Conservation (phyloP, 202 grass and related monocot species). For the Schoenoplectus triqueter region DNA sequence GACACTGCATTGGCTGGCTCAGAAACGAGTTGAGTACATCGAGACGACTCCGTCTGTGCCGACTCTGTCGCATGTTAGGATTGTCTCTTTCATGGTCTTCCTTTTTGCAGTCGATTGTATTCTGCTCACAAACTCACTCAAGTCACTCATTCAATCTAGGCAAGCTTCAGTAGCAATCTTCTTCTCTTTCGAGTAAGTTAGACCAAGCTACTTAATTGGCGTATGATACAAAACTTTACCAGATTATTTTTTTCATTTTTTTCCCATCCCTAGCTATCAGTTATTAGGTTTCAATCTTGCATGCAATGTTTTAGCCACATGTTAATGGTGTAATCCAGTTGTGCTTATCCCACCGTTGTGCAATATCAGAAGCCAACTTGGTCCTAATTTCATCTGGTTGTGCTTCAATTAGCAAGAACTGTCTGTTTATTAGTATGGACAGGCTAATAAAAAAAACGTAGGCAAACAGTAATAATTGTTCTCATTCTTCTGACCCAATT, state of each 20-base stretch:
- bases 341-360: neutral
- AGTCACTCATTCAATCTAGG: constrained; percentile 59
- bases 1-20: constrained; percentile 66
- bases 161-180: constrained; percentile 83
- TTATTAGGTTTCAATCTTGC: constrained; percentile 8
- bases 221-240: neutral
- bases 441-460: neutral
- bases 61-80: constrained; percentile 64
- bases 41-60: constrained; percentile 91
- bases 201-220: neutral
- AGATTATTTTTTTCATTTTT: neutral
- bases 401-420: neutral
- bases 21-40: constrained; percentile 84
- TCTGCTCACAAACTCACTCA: constrained; percentile 68
- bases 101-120: constrained; percentile 67
- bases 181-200: constrained; percentile 96
- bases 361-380: neutral
- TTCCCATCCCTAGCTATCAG: neutral
- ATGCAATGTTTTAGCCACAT: neutral
- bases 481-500: neutral
- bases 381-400: constrained; percentile 3
- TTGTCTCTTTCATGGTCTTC: constrained; percentile 84
- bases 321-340: too few species aligned
- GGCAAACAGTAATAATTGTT: neutral
- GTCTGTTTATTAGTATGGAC: neutral